Conservation (phyloP, 192 early-diverging fungal genomes). For the Diversispora eburnea region DNA sequence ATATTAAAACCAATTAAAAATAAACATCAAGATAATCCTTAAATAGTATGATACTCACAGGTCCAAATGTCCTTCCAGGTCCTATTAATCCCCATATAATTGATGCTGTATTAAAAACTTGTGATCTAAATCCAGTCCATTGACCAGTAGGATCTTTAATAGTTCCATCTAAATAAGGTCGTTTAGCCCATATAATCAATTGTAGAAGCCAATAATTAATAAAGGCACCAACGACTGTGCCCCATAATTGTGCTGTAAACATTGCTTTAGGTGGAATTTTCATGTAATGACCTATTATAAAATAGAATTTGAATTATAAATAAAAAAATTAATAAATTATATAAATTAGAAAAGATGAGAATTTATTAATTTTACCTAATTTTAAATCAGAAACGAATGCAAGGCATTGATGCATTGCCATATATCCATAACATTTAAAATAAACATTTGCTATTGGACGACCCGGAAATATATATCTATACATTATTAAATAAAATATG, state of each 20-base stretch:
- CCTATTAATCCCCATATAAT: slow-evolving; percentile 64
- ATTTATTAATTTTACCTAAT: slow-evolving; percentile 40
- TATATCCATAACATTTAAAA: slow-evolving; percentile 59
- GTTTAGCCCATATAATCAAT: slow-evolving; percentile 33
- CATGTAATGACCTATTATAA: slow-evolving; percentile 56
- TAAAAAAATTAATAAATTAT: background rate
- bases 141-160: slow-evolving; percentile 43
- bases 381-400: slow-evolving; percentile 73
- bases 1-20: slow-evolving; percentile 25
- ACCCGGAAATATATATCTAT: slow-evolving; percentile 63
- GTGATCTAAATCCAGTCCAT: slow-evolving; percentile 31
- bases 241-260: slow-evolving; percentile 57
- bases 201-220: slow-evolving; percentile 38
- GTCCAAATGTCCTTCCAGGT: slow-evolving; percentile 51
- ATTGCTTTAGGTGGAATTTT: slow-evolving; percentile 66
- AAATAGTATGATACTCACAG: slow-evolving; percentile 9
- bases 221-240: slow-evolving; percentile 47
- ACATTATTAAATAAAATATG: slow-evolving; percentile 51
- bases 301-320: background rate
- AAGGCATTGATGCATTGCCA: slow-evolving; percentile 72
- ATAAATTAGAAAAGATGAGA: background rate
- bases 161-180: slow-evolving; percentile 29
- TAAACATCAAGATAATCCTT: slow-evolving; percentile 20
- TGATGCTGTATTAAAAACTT: slow-evolving; percentile 53
- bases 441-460: slow-evolving; percentile 48